Base-by-base conservation (phyloP, 208 protist species). In the Trypanosoma rangeli region DNA sequence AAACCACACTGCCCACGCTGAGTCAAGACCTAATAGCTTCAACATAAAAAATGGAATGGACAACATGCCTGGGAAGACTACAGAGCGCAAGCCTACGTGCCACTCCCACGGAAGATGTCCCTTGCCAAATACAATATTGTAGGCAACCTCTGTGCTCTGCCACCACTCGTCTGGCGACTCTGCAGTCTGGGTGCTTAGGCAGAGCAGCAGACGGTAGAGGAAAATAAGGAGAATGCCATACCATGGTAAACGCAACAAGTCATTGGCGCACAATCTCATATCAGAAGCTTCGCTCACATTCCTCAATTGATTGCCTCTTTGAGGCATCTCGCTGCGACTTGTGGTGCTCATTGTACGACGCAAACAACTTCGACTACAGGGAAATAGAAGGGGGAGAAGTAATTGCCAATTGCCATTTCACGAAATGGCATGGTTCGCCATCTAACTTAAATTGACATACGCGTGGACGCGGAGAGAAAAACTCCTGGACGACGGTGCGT, bases 141-240 rank as follows among this genome's bases (percentile, higher is more conserved):
- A 96, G 15, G 89, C 92, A 5, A 96, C 80, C 64, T 96, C 89
- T 10, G 79, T 76, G 42, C 86, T 86, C 71, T 96, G 92, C 92
- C 92, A 96, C 86, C 87, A 96, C 74, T 93, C 88, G 59, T 96
- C 92, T 5, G 92, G 88, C 9, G 86, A 76, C 56, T 93, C 89
- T 3, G 73, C 73, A 3, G 84, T 87, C 18, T 57, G 59, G 37
- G 90, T 52, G 13, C 75, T 78, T 8, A 92, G 48, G 44, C 78
- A 78, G 0, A 91, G 78, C 35, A 85, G 39, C 1, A 89, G 31
- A 35, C 86, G 84, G 56, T 82, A 87, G 16, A 86, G 20, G 39
- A 89, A 83, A 28, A 70, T 58, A 28, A 70, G 20, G 52, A 58
- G 2, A 35, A 72, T 63, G 15, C 29, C 12, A 24, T 28, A 53